These are phyloP conservation scores for Boletus rubescentipes DNA, from an alignment of 768 basidiomycete genomes.

Conservation along the genomic window DNA sequence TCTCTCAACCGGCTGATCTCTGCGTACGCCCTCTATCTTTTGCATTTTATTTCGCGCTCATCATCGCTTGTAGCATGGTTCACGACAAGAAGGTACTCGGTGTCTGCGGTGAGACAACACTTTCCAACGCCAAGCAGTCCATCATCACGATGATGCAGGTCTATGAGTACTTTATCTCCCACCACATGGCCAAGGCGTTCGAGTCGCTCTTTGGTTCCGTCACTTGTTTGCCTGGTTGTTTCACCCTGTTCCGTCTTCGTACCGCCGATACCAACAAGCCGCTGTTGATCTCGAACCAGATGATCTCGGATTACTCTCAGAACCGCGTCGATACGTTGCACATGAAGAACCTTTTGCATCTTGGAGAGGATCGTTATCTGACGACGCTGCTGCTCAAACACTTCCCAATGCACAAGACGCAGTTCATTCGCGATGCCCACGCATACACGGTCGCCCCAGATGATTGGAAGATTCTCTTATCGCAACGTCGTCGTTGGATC, in stretches of 20 bases:
- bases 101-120: conserved; percentile 92
- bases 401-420: conserved; percentile 92
- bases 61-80: conserved; percentile 70
- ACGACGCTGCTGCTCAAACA: conserved; percentile 95
- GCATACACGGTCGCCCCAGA: conserved; percentile 95
- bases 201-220: too few relatives aligned
- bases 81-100: conserved; percentile 94
- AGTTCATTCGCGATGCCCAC: conserved; percentile 92
- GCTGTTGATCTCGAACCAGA: conserved; percentile 84
- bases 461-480: conserved; percentile 90
- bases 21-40: conserved; percentile 49
- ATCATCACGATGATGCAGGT: conserved; percentile 99
- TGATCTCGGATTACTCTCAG: conserved; percentile 92
- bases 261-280: conserved; percentile 96
- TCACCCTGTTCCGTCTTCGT: conserved; percentile 93
- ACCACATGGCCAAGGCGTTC: conserved; percentile 98
- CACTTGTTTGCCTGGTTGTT: conserved; percentile 98
- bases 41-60: background rate
- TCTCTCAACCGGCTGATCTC: conserved; percentile 91
- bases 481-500: conserved; percentile 99
- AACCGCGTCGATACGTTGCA: conserved; percentile 96
- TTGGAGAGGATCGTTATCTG: conserved; percentile 98
- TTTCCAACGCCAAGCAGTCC: conserved; percentile 93
- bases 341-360: conserved; percentile 97
- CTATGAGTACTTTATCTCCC: conserved; percentile 99